Conservation (phyloP, 2,329 filamentous ascomycete species). For the Diplocarpon rosae region DNA sequence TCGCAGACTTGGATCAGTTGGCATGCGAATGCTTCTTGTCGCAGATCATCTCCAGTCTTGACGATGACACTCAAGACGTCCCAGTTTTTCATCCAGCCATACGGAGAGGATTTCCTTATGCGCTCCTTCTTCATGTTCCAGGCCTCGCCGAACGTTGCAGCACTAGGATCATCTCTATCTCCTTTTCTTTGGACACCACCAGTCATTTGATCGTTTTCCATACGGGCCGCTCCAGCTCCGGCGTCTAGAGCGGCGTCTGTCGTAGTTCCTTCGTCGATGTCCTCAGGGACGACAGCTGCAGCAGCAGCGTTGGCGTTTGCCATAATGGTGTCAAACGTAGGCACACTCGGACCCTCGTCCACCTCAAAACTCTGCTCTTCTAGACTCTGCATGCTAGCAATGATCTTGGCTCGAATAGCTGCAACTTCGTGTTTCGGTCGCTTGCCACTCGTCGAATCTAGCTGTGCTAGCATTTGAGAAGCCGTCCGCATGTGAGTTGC, state of each 20-base stretch:
- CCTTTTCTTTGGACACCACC: conserved; percentile 71
- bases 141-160: conserved; percentile 76
- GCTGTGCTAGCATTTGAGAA: conserved; percentile 75
- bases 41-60: conserved; percentile 72
- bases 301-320: conserved; percentile 52
- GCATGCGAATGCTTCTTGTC: conserved; percentile 79
- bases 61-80: conserved; percentile 79
- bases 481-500: conserved; percentile 83
- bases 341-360: conserved; percentile 54
- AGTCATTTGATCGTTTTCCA: conserved; percentile 85
- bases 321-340: conserved; percentile 76
- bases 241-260: conserved; percentile 40
- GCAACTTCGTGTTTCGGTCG: conserved; percentile 71
- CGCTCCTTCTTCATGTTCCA: conserved; percentile 79
- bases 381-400: conserved; percentile 79
- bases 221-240: conserved; percentile 66
- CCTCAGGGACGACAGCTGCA: conserved; percentile 37
- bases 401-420: conserved; percentile 75
- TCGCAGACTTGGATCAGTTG: conserved; percentile 74
- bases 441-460: conserved; percentile 72
- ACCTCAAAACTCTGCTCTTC: conserved; percentile 77
- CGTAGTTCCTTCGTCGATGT: conserved; percentile 43
- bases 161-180: conserved; percentile 75
- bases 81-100: conserved; percentile 86
- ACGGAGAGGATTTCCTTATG: conserved; percentile 72